phyloP scores from a whole-genome alignment of 345 rosid species.

The Bruguiera gymnorhiza region DNA sequence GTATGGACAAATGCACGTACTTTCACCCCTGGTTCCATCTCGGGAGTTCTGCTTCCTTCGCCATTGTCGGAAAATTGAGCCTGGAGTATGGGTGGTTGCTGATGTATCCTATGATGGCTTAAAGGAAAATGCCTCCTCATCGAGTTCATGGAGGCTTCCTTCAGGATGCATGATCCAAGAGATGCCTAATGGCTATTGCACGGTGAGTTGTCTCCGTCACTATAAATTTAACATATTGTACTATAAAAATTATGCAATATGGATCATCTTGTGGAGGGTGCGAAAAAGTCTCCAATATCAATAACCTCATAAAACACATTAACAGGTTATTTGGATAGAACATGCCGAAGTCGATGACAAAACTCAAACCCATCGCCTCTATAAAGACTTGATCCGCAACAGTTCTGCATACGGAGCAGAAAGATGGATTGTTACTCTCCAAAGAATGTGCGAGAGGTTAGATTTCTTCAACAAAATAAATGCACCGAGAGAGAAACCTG shows the following conservation, averaged over 20 bases:
- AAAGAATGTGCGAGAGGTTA: slow-evolving; percentile 60
- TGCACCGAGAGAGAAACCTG: slow-evolving; percentile 22
- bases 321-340: slow-evolving; percentile 75
- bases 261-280: too few species aligned
- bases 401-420: slow-evolving; percentile 56
- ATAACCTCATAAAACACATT: neutral
- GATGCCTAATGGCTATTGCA: slow-evolving; percentile 45
- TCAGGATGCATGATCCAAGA: slow-evolving; percentile 74
- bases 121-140: slow-evolving; percentile 15
- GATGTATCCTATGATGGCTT: slow-evolving; percentile 49
- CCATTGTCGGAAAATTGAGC: slow-evolving; percentile 45
- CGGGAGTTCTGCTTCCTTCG: slow-evolving; percentile 64
- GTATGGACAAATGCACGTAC: slow-evolving; percentile 54
- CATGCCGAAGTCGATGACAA: slow-evolving; percentile 69
- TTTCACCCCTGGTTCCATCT: slow-evolving; percentile 68
- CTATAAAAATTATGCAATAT: too few species aligned
- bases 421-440: slow-evolving; percentile 55
- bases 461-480: slow-evolving; percentile 19
- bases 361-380: slow-evolving; percentile 47
- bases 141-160: slow-evolving; percentile 59
- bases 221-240: neutral
- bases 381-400: slow-evolving; percentile 37
- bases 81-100: slow-evolving; percentile 58
- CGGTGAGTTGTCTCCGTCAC: slow-evolving; percentile 29
- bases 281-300: too few species aligned